These are phyloP conservation scores for Laetiporus sulphureus DNA, from an alignment of 1,284 basidiomycete genomes.

Conservation along the genomic window DNA sequence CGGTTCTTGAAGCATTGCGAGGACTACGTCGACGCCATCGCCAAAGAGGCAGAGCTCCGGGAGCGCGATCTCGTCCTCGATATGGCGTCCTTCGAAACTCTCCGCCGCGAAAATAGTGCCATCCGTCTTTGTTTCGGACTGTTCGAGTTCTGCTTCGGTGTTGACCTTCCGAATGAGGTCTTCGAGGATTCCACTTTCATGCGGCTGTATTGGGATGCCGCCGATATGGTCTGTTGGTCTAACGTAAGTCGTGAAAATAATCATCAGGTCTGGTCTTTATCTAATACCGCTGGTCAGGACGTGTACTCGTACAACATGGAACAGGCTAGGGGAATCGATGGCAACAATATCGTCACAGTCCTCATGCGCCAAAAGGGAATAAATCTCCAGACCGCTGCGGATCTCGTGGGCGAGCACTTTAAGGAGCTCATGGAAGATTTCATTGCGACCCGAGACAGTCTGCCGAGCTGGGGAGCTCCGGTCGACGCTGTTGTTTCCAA, in stretches of 20 bases:
- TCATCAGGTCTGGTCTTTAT: too few relatives aligned
- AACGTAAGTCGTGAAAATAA: conserved; percentile 34
- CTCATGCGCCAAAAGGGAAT: conserved; percentile 30
- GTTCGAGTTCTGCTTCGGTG: conserved; percentile 31
- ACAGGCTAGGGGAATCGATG: conserved; percentile 29
- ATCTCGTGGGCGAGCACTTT: conserved; percentile 29
- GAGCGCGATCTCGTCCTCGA: conserved; percentile 27
- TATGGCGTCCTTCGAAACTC: conserved; percentile 24
- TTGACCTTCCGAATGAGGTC: conserved; percentile 34
- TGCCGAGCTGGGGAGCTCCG: conserved; percentile 26
- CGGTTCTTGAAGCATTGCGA: conserved; percentile 30
- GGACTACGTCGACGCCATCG: conserved; percentile 31
- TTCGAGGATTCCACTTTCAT: conserved; percentile 29
- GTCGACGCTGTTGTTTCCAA: conserved; percentile 26
- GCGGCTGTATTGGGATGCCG: conserved; percentile 29
- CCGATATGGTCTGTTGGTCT: conserved; percentile 37
- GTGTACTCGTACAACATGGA: conserved; percentile 39
- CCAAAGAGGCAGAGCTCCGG: conserved; percentile 29
- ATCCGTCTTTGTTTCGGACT: conserved; percentile 34
- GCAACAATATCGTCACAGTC: conserved; percentile 36
- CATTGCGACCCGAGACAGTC: conserved; percentile 18
- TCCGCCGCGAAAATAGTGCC: conserved; percentile 35
- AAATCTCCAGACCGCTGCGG: conserved; percentile 29
- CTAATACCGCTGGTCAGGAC: conserved; percentile 27
- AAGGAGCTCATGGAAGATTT: conserved; percentile 25